Percentiles rank a stretch among this genome's conserved stretches.
Evolutionary conservation across 208 protist genomes (phyloP).

Genomic region (Acanthamoeba sp.): DNA sequence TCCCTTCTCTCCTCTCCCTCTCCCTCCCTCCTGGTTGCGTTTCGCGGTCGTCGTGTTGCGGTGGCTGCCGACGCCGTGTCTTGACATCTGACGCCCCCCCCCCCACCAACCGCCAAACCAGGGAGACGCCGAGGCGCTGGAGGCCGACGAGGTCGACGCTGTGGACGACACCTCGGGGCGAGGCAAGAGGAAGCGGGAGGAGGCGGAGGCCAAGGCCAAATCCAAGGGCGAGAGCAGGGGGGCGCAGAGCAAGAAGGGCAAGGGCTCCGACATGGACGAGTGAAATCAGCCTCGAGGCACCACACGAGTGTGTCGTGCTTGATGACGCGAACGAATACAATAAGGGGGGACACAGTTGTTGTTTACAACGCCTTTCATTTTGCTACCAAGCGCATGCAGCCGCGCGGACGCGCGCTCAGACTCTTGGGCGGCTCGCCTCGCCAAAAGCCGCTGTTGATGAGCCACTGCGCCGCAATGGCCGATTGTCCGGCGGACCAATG

Average conservation of each 20-base stretch:
- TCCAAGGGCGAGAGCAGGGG: background rate
- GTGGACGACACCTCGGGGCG: background rate
- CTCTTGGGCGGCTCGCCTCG: too few relatives aligned
- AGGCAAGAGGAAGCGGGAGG: slow-evolving; percentile 62
- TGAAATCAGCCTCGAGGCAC: too few relatives aligned
- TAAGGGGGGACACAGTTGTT: too few relatives aligned
- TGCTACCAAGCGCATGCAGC: too few relatives aligned
- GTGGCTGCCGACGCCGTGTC: too few relatives aligned
- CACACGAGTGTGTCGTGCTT: too few relatives aligned
- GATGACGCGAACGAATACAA: too few relatives aligned
- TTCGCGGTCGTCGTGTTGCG: background rate
- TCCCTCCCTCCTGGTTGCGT: background rate
- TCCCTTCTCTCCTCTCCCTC: background rate
- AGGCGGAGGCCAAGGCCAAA: background rate
- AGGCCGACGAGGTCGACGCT: background rate
- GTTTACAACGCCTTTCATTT: too few relatives aligned
- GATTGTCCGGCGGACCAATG: background rate
- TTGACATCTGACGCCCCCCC: too few relatives aligned
- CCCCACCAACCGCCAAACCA: background rate
- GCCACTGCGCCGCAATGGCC: background rate
- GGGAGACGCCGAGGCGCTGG: slow-evolving; percentile 12
- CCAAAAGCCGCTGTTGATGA: slow-evolving; percentile 6
- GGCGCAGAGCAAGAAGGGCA: background rate
- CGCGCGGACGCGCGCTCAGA: too few relatives aligned
- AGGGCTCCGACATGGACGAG: slow-evolving; percentile 23